Base-by-base conservation (phyloP, 116 monocot species). In the Trichopus zeylanicus region DNA sequence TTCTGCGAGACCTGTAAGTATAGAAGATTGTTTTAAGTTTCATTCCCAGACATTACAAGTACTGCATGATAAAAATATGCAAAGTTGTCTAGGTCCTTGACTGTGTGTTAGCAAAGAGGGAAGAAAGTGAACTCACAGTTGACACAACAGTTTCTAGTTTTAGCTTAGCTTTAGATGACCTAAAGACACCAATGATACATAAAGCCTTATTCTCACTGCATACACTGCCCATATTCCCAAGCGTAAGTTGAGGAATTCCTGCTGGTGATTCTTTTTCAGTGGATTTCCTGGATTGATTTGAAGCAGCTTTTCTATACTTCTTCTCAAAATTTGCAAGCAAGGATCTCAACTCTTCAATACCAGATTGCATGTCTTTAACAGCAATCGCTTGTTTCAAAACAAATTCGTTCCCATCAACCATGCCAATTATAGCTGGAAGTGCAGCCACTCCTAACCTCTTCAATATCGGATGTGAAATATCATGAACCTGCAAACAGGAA, bases 281-380 rank as follows among this genome's bases (percentile, higher is more conserved):
- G 28, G 71, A 25, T 31, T 70, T 82, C 56, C 74, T 85, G 39
- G 69, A 52, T 42, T 70, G 71, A 51, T 55, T 64, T 8, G 82
- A 81, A 65, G 83, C 60, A 29, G 61, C 65, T 56, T 73, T 93
- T 69, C 73, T 81, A 67, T 81, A 90, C 55, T 76, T 76, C 74
- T 70, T 86, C 63, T 90, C 95, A 57, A 95, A 95, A 26, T 53
- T 81, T 42, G 84, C 75, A 8, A 95, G 76, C 37, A 95, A 60
- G 1, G 67, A 31, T 62, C 63, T 87, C 62, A 95, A 60, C 37
- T 90, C 90, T 46, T 55, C 56, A n/a, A 90, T 77, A 20, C 95
- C 95, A 34, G 83, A 72, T 70, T 73, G 83, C 75, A 95, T 58
- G 75, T 95, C 95, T 60, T 84, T 79, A 35, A 89, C 63, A 38